Base-by-base conservation (phyloP, 371 early-diverging fungal genomes). In the Apophysomyces variabilis region DNA sequence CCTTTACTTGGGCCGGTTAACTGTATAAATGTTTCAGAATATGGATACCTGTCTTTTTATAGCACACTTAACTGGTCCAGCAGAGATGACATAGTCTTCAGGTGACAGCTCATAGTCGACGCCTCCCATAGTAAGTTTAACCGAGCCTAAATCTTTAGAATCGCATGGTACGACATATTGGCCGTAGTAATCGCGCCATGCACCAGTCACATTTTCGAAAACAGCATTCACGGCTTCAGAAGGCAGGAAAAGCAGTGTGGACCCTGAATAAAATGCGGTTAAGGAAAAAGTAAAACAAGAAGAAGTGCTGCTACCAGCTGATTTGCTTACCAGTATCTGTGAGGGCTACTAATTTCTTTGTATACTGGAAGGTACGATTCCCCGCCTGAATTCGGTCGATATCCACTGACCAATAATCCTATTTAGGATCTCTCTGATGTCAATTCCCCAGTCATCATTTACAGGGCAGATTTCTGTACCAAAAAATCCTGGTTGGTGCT, bases 361-460 rank as follows among this genome's bases (percentile, higher is more conserved):
- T 47, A 21, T 69, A 69, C 5, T 5, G n/a, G 7, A 65, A 44
- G 11, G 38, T 58, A 21, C 68, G 47, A 16, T 57, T 41, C n/a
- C 72, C 76, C 44, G 77, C 64, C 13, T 60, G 16, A 6, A 82
- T 70, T 1, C 39, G 37, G 36, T 77, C 69, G 16, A 82, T 61
- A 57, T 82, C 74, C 8, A 71, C 72, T 13, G 82, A 79, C 82
- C 82, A 82, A 60, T 79, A 82, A 43, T 79, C 76, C 82, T 79
- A 59, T 14, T 46, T 18, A 18, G 14, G 21, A 35, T 13, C 36
- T 43, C 14, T 47, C 36, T 21, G n/a, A 35, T 47, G 36, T 12
- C n/a, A 60, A 8, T 39, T 58, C 26, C 13, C 16, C 12, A 14
- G 21, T 0, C 5, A 45, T 26, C 21, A 44, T 47, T 38, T 21